Evolutionary conservation across 2,329 filamentous ascomycete genomes (phyloP), one percentile per base, ranked within the genome.

Genomic region (Exophiala dermatitidis): DNA sequence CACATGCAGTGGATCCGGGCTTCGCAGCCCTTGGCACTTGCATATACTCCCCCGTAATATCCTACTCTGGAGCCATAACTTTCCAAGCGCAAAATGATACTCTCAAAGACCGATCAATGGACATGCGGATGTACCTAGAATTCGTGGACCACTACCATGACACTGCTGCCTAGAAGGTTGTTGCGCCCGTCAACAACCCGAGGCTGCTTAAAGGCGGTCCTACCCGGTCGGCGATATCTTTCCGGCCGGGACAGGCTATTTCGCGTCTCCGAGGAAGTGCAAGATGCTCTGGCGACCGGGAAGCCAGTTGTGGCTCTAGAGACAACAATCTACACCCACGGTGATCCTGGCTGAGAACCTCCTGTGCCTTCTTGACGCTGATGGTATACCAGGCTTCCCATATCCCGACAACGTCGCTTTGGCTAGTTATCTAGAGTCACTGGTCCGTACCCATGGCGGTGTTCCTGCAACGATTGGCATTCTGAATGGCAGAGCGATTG

Each of bases 251-350:
- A 52, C 28, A 59, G 46, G 66, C 70, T 89, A 56, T 77, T 94
- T 52, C 79, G 77, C 49, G 76, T 95, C 40, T 90, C 88, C 1
- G 85, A 91, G 47, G 91, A 97, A 70, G 85, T 98, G 8, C 75
- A 77, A 48, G 82, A 89, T 66, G 91, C 90, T 37, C 69, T 96
- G 45, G 76, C 81, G 40, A 79, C 81, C 8, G 83, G 84, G 52
- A 84, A 82, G 64, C 91, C 93, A 0, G 84, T 98, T 3, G 90
- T 98, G 7, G 93, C 91, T 10, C 78, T 98, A 3, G 93, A 98
- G 71, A 90, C 88, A 1, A 95, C 93, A 3, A 97, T 98, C 63
- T 97, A 98, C 71, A 98, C 93, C 1, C 93, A 98, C 71, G 90
- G 90, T 76, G 69, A 48, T 64, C 30, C 36, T 9, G 44, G n/a